Evolutionary conservation across 2,329 filamentous ascomycete genomes (phyloP), one percentile per base, ranked within the genome.

Genomic region (Trichoderma aggressivum): DNA sequence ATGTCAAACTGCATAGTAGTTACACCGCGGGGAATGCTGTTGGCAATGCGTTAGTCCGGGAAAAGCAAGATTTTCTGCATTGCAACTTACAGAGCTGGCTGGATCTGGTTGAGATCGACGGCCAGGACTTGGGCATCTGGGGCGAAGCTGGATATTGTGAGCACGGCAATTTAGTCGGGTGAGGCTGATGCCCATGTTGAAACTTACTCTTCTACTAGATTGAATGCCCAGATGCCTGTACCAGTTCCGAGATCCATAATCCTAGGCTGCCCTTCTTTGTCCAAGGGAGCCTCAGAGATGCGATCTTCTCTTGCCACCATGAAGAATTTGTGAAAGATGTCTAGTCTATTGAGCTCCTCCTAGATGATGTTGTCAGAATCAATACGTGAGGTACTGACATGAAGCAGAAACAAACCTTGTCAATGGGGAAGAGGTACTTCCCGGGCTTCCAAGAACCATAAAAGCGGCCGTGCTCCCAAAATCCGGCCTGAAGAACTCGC

Each of bases 171-270:
- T 34, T 5, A 12, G 12, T 18, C 24, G 7, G 1, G 16, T n/a
- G 16, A 16, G 3, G 67, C 1, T 47, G 58, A 30, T 7, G 21
- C 21, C 24, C 14, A 24, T 70, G 43, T n/a, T 28, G 8, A 30
- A 21, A 80, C 89, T 82, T 84, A 93, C 87, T 92, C 73, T 74
- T 81, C 90, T 73, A 92, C 92, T 82, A 97, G 91, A 75, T 95
- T 92, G 76, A 97, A 92, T 53, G 92, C 89, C 95, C 95, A 98
- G 73, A 97, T 95, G 50, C 94, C 94, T 1, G 94, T 97, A 24
- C 94, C 95, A 74, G 92, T 94, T 55, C 94, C 95, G 68, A 97
- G 78, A 76, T 92, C 90, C 55, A 92, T 78, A 61, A 91, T 85
- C 64, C 83, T 81, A 34, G 77, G 78, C 5, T 58, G 68, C 60